Evolutionary conservation across 148 eudicot species (phyloP).

Genomic region (Dianthus caryophyllus): DNA sequence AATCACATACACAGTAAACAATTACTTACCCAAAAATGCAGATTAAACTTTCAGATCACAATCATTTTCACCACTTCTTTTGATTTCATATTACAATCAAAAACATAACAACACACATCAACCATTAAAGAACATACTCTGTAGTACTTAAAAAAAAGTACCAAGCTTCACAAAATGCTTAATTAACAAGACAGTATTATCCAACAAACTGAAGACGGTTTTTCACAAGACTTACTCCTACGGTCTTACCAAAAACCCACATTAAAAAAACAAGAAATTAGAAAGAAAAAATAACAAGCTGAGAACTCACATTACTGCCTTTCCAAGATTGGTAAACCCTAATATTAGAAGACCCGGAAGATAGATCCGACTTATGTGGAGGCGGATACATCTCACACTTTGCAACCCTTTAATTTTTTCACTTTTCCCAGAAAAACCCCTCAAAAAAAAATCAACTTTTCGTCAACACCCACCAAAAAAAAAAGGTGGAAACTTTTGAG

Average conservation of each 20-base stretch:
- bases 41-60: conserved; percentile 1
- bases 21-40: conserved; percentile 10
- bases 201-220: neutral
- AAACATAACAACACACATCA: conserved; percentile 10
- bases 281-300: neutral
- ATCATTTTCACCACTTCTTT: conserved; percentile 3
- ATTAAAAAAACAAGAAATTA: neutral
- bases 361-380: conserved; percentile 65
- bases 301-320: conserved; percentile 80
- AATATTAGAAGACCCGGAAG: conserved; percentile 53
- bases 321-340: conserved; percentile 87
- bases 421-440: neutral
- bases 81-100: neutral
- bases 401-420: conserved; percentile 9
- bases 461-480: neutral
- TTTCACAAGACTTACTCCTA: too few species aligned
- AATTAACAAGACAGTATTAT: neutral
- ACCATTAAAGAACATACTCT: neutral
- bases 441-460: conserved; percentile 12
- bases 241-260: too few species aligned
- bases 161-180: conserved; percentile 5
- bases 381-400: conserved; percentile 67
- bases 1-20: neutral
- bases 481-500: conserved; percentile 23
- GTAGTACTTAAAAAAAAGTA: neutral